Conservation (phyloP, 1,139 yeast species). For the Zygosaccharomyces sapae region DNA sequence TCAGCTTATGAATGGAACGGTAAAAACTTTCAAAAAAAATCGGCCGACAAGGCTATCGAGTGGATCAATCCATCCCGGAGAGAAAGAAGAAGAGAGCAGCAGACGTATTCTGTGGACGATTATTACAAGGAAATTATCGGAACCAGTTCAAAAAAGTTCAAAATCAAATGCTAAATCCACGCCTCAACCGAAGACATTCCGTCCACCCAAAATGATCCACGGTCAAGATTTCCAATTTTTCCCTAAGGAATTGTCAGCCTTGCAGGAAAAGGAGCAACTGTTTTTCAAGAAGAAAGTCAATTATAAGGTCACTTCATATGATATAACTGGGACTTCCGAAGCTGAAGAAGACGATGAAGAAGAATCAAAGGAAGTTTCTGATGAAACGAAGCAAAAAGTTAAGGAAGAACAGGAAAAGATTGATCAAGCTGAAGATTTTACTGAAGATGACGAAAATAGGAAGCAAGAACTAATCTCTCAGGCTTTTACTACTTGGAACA, state of each 20-base stretch:
- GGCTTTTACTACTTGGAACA: constrained; percentile 78
- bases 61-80: constrained; percentile 91
- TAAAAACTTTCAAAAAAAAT: constrained; percentile 74
- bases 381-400: constrained; percentile 45
- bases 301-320: constrained; percentile 60
- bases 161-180: constrained; percentile 37
- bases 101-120: constrained; percentile 80
- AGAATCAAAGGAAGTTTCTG: constrained; percentile 33
- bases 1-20: constrained; percentile 99
- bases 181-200: constrained; percentile 49
- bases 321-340: constrained; percentile 34
- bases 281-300: constrained; percentile 70
- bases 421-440: constrained; percentile 64
- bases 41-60: constrained; percentile 47
- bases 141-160: constrained; percentile 19
- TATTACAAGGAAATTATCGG: constrained; percentile 72
- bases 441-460: constrained; percentile 65
- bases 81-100: constrained; percentile 87
- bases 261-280: constrained; percentile 75
- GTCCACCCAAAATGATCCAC: constrained; percentile 68
- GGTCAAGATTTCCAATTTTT: constrained; percentile 88
- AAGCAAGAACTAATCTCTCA: constrained; percentile 58
- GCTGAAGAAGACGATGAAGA: constrained; percentile 36
- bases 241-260: constrained; percentile 56
- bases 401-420: constrained; percentile 60